phyloP scores from a whole-genome alignment of 495 filamentous ascomycete genomes.

The Hapsidospora chrysogenum region DNA sequence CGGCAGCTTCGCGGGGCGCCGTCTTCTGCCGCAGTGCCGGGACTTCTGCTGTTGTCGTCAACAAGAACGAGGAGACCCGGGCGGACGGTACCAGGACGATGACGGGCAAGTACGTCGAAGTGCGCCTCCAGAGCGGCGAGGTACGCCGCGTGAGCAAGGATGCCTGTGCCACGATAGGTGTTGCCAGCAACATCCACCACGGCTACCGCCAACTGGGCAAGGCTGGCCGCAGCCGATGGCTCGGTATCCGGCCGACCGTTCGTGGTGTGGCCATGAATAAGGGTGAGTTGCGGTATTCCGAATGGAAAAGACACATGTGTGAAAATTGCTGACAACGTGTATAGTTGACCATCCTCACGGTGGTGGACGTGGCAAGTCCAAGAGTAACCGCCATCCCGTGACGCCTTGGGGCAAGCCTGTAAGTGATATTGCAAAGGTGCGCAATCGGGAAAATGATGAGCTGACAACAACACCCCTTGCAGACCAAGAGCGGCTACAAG shows the following conservation, averaged over 20 bases:
- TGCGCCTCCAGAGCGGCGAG: conserved; percentile 84
- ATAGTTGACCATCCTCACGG: conserved; percentile 86
- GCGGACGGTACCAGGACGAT: conserved; percentile 33
- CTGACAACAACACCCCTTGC: conserved; percentile 15
- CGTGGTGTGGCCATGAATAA: conserved; percentile 98
- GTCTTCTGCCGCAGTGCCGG: conserved; percentile 91
- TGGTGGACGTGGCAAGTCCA: conserved; percentile 96
- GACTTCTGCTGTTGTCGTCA: conserved; percentile 71
- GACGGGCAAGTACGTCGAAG: conserved; percentile 51
- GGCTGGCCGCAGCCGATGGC: conserved; percentile 79
- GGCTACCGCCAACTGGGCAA: conserved; percentile 86
- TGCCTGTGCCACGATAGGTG: conserved; percentile 83
- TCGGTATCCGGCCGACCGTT: conserved; percentile 86
- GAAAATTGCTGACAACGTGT: conserved; percentile 14
- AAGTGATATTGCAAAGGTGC: conserved; percentile 29
- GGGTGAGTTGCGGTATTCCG: conserved; percentile 30
- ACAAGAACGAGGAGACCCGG: conserved; percentile 59
- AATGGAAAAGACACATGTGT: no score
- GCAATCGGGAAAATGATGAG: neutral
- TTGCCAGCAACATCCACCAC: conserved; percentile 82
- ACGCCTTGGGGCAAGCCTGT: conserved; percentile 94
- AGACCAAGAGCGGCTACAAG: conserved; percentile 96
- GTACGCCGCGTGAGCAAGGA: conserved; percentile 73
- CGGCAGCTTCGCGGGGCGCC: conserved; percentile 49
- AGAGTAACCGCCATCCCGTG: conserved; percentile 88